Evolutionary conservation across 345 rosid genomes (phyloP).

Genomic region (Linum usitatissimum): DNA sequence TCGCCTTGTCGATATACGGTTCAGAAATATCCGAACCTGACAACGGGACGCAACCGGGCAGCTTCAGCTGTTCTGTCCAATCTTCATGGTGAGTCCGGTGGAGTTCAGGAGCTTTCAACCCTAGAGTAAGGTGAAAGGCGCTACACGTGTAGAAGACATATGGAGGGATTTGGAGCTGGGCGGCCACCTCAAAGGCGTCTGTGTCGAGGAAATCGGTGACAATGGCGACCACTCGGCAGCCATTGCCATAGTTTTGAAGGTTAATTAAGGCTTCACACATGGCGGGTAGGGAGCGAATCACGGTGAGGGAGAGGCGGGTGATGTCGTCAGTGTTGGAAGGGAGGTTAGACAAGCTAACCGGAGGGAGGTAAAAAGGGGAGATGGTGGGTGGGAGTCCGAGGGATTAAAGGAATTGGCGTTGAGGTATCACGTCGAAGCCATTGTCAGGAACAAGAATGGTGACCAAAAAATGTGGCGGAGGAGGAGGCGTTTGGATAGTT

Average conservation of each 20-base stretch:
- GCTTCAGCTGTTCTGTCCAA: constrained; percentile 19
- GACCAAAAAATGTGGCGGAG: constrained; percentile 16
- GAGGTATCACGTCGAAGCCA: constrained; percentile 20
- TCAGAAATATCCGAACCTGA: constrained; percentile 27
- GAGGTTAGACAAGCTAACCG: constrained; percentile 26
- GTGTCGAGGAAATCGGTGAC: constrained; percentile 35
- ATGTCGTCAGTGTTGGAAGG: neutral
- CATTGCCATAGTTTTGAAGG: neutral
- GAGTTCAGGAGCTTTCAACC: constrained; percentile 24
- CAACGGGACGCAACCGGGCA: constrained; percentile 38
- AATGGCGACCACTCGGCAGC: constrained; percentile 16
- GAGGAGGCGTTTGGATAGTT: constrained; percentile 30
- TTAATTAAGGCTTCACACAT: constrained; percentile 18
- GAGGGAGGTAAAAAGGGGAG: constrained; percentile 28
- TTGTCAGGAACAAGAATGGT: constrained; percentile 28
- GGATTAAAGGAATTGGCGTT: constrained; percentile 17
- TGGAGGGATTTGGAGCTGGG: constrained; percentile 21
- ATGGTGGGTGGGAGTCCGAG: constrained; percentile 16
- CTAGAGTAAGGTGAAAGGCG: constrained; percentile 21
- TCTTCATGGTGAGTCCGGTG: constrained; percentile 23
- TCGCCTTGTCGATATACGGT: constrained; percentile 23
- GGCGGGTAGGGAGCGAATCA: constrained; percentile 28
- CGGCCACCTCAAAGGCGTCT: constrained; percentile 27
- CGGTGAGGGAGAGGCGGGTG: constrained; percentile 21
- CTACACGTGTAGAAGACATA: constrained; percentile 25